Conservation (phyloP, 2,329 filamentous ascomycete species). For the Lachnum nothofagi region DNA sequence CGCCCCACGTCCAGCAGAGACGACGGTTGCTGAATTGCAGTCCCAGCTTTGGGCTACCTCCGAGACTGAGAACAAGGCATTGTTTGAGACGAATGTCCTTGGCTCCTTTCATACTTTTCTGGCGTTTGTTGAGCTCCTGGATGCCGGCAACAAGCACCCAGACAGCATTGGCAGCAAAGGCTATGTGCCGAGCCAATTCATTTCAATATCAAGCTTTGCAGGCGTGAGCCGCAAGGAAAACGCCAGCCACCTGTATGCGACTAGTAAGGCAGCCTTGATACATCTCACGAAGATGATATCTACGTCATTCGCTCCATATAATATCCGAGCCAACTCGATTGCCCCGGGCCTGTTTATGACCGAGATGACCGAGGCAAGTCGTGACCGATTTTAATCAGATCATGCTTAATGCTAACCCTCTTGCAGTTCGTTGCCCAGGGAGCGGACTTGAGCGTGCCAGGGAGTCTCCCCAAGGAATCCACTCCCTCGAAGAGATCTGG, state of each 20-base stretch:
- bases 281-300: slow-evolving; percentile 66
- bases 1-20: background rate
- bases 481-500: no score
- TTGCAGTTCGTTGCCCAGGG: no score
- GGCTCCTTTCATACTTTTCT: slow-evolving; percentile 63
- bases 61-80: background rate
- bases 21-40: background rate
- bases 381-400: no score
- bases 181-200: slow-evolving; percentile 48
- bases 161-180: slow-evolving; percentile 44
- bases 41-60: background rate
- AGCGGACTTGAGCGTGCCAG: no score
- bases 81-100: slow-evolving; percentile 52
- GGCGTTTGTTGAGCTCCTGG: slow-evolving; percentile 63
- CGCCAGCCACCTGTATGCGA: slow-evolving; percentile 70
- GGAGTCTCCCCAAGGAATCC: no score
- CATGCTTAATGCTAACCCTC: no score
- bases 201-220: slow-evolving; percentile 69
- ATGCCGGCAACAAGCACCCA: slow-evolving; percentile 54
- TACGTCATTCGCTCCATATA: slow-evolving; percentile 55
- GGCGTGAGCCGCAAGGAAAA: slow-evolving; percentile 67
- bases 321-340: slow-evolving; percentile 43
- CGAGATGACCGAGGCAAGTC: no score
- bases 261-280: slow-evolving; percentile 68
- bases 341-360: no score